Percentiles rank a stretch among this genome's conserved stretches.
phyloP scores from a whole-genome alignment of 257 asterid species.

The Fraxinus quadrangulata region DNA sequence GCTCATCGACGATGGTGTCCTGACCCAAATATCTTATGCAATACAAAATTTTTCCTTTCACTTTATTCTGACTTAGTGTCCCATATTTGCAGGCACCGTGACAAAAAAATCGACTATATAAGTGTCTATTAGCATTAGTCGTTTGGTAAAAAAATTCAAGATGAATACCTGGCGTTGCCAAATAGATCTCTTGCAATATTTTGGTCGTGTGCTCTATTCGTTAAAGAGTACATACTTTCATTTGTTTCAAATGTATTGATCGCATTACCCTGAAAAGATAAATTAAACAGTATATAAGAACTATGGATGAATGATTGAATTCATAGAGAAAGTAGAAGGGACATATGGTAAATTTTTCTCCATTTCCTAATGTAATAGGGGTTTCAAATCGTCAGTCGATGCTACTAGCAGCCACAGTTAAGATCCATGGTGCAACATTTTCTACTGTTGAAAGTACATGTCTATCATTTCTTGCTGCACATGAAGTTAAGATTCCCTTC shows the following conservation, averaged over 20 bases:
- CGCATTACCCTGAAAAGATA: conserved; percentile 44
- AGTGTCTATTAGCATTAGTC: not conserved
- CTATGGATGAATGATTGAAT: not conserved
- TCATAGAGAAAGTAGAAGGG: not conserved
- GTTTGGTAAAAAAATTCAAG: not conserved
- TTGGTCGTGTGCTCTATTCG: conserved; percentile 46
- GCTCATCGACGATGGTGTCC: conserved; percentile 26
- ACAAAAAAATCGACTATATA: not conserved
- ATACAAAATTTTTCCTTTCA: conserved; percentile 60
- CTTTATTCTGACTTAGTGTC: conserved; percentile 40
- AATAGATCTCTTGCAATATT: not conserved
- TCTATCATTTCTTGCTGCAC: conserved; percentile 63
- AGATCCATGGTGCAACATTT: conserved; percentile 70
- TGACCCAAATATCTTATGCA: conserved; percentile 40
- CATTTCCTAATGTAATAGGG: conserved; percentile 49
- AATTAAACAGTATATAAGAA: not conserved
- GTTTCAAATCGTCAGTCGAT: conserved; percentile 48
- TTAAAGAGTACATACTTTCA: conserved; percentile 45
- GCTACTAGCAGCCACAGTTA: conserved; percentile 69
- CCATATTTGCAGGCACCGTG: conserved; percentile 53
- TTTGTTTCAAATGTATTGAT: conserved; percentile 49
- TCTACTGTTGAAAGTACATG: conserved; percentile 34
- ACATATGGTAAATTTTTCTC: conserved; percentile 37
- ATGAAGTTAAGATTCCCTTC: conserved; percentile 52
- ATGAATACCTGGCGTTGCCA: conserved; percentile 51